Conservation (phyloP, 139 green algal species). For the Tetradesmus lagerheimii region DNA sequence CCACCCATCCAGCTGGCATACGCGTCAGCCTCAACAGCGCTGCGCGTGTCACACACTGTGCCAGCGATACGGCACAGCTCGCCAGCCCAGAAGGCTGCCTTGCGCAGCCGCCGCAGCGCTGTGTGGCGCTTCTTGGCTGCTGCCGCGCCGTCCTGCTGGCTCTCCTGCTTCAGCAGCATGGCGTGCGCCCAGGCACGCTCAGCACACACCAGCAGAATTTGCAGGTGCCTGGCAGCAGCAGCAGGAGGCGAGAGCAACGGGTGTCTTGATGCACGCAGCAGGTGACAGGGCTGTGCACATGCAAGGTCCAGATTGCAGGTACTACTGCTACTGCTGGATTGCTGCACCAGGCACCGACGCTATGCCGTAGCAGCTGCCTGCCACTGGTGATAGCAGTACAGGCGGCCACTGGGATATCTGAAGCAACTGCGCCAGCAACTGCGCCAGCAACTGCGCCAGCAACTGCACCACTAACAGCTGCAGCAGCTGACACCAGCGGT, state of each 20-base stretch:
- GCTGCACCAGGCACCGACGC: background rate
- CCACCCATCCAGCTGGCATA: conserved; percentile 86
- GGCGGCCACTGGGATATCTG: too few species aligned
- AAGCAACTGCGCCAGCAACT: too few species aligned
- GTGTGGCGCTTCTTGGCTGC: conserved; percentile 72
- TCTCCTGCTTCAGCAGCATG: conserved; percentile 92
- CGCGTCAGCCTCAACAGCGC: conserved; percentile 87
- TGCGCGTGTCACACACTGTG: conserved; percentile 71
- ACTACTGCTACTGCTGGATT: background rate
- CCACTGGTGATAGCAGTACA: background rate
- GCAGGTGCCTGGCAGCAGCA: conserved; percentile 76
- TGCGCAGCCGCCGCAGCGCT: conserved; percentile 76
- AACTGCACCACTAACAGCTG: too few species aligned
- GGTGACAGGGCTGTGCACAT: background rate
- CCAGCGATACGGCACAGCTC: conserved; percentile 69
- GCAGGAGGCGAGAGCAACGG: background rate
- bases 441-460: too few species aligned
- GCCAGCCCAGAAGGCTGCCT: conserved; percentile 74
- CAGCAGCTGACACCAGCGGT: too few species aligned
- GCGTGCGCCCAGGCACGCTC: conserved; percentile 91
- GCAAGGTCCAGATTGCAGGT: background rate
- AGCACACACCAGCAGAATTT: conserved; percentile 86
- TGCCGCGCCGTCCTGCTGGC: background rate
- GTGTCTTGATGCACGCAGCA: too few species aligned
- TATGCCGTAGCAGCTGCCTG: background rate